Percentiles rank a stretch among this genome's conserved stretches.
Conservation (phyloP, 805 yeast genomes). For the Zygotorulaspora chibaensis region DNA sequence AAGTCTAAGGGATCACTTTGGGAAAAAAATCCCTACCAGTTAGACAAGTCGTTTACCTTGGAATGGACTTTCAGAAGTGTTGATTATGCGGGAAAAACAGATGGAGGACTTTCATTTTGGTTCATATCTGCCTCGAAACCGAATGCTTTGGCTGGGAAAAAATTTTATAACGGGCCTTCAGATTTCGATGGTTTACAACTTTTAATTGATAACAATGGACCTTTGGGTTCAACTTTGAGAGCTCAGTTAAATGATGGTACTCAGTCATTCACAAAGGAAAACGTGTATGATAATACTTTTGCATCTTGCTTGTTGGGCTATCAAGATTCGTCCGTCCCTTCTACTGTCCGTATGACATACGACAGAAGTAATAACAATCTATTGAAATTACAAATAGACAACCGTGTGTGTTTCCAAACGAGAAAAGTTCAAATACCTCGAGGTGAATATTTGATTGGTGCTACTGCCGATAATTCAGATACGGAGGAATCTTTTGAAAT, state of each 20-base stretch:
- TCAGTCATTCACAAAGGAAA: conserved; percentile 25
- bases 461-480: conserved; percentile 45
- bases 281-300: conserved; percentile 37
- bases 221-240: conserved; percentile 48
- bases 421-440: conserved; percentile 46
- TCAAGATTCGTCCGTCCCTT: conserved; percentile 67
- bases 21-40: conserved; percentile 34
- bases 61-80: conserved; percentile 62
- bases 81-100: conserved; percentile 46
- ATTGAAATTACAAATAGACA: conserved; percentile 67
- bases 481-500: conserved; percentile 61
- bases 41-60: conserved; percentile 46
- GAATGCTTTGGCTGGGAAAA: conserved; percentile 29
- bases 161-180: conserved; percentile 52
- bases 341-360: conserved; percentile 62
- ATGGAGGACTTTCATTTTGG: conserved; percentile 60
- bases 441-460: conserved; percentile 45
- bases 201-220: conserved; percentile 48
- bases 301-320: conserved; percentile 57
- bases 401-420: conserved; percentile 65
- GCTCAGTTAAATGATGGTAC: conserved; percentile 60
- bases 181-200: conserved; percentile 62
- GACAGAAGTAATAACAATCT: conserved; percentile 39
- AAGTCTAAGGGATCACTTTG: conserved; percentile 44
- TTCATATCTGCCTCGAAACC: conserved; percentile 30